These are phyloP conservation scores for Leishmania major DNA, from an alignment of 208 protist species.

Conservation along the genomic window DNA sequence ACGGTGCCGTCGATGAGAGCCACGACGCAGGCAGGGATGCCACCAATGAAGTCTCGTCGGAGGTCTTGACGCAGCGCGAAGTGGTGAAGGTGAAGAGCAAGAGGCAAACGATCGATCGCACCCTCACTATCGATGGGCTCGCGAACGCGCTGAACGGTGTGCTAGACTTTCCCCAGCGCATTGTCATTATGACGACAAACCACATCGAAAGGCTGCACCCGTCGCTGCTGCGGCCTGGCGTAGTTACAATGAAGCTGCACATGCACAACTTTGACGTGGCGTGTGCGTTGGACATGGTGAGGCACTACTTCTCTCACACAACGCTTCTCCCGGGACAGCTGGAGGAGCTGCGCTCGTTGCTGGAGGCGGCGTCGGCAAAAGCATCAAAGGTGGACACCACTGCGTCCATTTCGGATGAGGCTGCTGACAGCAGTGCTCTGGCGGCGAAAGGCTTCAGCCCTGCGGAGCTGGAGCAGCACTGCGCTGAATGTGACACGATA, in stretches of 20 bases:
- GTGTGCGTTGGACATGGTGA: slow-evolving; percentile 76
- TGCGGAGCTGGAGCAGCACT: slow-evolving; percentile 89
- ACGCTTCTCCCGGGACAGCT: slow-evolving; percentile 15
- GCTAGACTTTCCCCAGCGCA: slow-evolving; percentile 82
- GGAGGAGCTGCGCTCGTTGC: slow-evolving; percentile 25
- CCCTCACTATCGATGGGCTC: slow-evolving; percentile 79
- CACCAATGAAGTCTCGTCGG: background rate
- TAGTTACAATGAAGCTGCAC: slow-evolving; percentile 91
- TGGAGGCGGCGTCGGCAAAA: slow-evolving; percentile 13
- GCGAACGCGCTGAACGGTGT: slow-evolving; percentile 95
- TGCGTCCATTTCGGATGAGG: background rate
- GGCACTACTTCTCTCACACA: slow-evolving; percentile 71
- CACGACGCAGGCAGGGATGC: background rate
- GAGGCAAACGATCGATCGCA: background rate
- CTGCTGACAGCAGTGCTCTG: background rate
- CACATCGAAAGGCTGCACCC: slow-evolving; percentile 90
- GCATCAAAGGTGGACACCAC: slow-evolving; percentile 24
- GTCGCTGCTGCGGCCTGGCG: slow-evolving; percentile 84
- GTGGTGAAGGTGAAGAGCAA: slow-evolving; percentile 31
- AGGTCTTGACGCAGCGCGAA: slow-evolving; percentile 16
- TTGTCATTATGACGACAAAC: slow-evolving; percentile 96
- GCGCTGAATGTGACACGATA: slow-evolving; percentile 80
- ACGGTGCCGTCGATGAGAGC: slow-evolving; percentile 1
- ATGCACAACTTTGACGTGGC: slow-evolving; percentile 80
- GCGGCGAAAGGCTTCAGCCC: slow-evolving; percentile 56